Evolutionary conservation across 768 basidiomycete genomes (phyloP).

Genomic region (Tulasnella sp.): DNA sequence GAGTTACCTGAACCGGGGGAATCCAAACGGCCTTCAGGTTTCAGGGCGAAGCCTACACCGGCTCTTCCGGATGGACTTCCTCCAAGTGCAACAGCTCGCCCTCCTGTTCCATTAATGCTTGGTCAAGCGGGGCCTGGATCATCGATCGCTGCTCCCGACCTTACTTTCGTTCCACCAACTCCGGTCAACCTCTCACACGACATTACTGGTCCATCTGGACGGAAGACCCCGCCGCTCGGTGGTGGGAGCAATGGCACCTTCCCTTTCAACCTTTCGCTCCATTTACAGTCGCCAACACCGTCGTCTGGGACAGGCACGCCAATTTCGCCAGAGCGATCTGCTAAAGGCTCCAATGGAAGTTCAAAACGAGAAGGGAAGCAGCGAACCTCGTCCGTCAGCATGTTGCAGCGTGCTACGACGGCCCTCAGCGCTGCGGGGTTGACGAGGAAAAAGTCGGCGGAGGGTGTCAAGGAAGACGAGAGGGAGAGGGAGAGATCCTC

Average conservation of each 20-base stretch:
- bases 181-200: conserved; percentile 35
- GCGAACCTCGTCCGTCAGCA: conserved; percentile 83
- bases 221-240: conserved; percentile 47
- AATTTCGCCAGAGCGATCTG: conserved; percentile 53
- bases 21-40: background rate
- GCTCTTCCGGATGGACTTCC: background rate
- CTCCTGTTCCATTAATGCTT: conserved; percentile 6
- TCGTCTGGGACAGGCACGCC: conserved; percentile 38
- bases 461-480: conserved; percentile 50
- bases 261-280: background rate
- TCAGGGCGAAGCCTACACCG: background rate
- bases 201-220: conserved; percentile 20
- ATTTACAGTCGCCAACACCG: conserved; percentile 27
- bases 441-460: conserved; percentile 70
- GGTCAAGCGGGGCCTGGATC: conserved; percentile 16
- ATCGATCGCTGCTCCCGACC: conserved; percentile 38
- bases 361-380: conserved; percentile 44
- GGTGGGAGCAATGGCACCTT: conserved; percentile 23
- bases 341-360: conserved; percentile 30
- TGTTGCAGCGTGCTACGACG: conserved; percentile 92
- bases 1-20: background rate
- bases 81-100: background rate
- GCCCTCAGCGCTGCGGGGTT: conserved; percentile 73
- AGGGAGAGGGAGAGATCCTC: conserved; percentile 27
- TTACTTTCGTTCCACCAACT: conserved; percentile 68